Percentiles rank a stretch among this genome's conserved stretches.
These are phyloP conservation scores for Plasmodium falciparum DNA, from an alignment of 169 alveolate genomes.

Conservation along the genomic window DNA sequence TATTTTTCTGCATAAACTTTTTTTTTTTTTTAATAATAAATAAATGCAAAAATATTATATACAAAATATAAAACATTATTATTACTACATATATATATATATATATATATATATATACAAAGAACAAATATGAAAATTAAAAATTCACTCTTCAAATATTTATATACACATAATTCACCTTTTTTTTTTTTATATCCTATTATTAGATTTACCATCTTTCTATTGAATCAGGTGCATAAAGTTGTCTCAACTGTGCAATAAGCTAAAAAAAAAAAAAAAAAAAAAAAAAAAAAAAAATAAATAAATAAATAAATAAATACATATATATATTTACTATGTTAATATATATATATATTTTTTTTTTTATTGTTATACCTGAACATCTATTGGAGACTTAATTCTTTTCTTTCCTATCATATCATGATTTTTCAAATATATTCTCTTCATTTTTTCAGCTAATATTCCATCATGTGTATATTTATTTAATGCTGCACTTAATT, in stretches of 20 bases:
- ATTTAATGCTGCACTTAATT: constrained; percentile 76
- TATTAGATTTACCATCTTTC: not conserved
- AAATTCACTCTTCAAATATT: no score
- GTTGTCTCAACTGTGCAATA: constrained; percentile 64
- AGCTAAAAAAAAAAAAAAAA: constrained; percentile 50
- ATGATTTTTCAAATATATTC: constrained; percentile 36
- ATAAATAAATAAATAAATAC: not conserved
- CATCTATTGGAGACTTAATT: constrained; percentile 62
- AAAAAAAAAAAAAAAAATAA: constrained; percentile 2
- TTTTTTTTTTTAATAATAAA: no score
- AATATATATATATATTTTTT: not conserved
- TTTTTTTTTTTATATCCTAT: not conserved
- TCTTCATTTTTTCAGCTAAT: constrained; percentile 57
- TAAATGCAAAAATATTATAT: no score
- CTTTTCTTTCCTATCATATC: constrained; percentile 37
- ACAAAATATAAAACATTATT: no score
- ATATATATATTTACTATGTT: not conserved
- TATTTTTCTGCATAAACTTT: no score
- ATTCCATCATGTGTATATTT: constrained; percentile 70
- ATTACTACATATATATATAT: no score
- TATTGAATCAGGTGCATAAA: constrained; percentile 75
- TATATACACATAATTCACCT: no score
- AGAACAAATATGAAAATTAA: no score
- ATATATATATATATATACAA: no score
- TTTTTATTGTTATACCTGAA: constrained; percentile 6